Evolutionary conservation across 306 rosid species (phyloP).

Genomic region (Crotalaria pallida): DNA sequence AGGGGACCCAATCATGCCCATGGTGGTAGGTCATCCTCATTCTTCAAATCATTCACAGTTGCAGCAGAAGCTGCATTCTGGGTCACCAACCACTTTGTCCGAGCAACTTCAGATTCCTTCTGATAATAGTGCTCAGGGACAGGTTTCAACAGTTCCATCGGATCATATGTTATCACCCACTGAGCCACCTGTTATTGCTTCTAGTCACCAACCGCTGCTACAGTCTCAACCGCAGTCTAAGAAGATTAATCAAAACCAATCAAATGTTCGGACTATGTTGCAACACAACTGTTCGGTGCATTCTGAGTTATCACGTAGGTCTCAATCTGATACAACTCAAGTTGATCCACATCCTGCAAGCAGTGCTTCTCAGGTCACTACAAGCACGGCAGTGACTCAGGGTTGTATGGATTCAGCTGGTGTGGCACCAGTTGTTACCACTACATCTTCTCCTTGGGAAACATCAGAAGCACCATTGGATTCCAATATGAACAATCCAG

Average conservation of each 20-base stretch:
- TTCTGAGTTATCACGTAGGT: constrained; percentile 42
- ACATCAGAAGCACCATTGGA: constrained; percentile 52
- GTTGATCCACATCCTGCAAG: constrained; percentile 46
- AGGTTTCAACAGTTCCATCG: constrained; percentile 45
- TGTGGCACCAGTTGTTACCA: constrained; percentile 37
- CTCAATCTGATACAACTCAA: constrained; percentile 46
- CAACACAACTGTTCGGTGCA: constrained; percentile 46
- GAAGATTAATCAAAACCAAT: constrained; percentile 55
- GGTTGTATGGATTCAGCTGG: constrained; percentile 35
- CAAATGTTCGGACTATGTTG: constrained; percentile 47
- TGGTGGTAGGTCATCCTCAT: constrained; percentile 56
- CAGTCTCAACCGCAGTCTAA: constrained; percentile 44
- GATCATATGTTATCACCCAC: constrained; percentile 42
- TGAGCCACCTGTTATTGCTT: constrained; percentile 25
- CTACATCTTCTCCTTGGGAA: constrained; percentile 53
- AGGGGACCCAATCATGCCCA: constrained; percentile 61
- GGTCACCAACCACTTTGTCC: constrained; percentile 38
- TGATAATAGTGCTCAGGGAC: constrained; percentile 48
- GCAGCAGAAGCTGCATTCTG: constrained; percentile 50
- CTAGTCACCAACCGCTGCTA: constrained; percentile 40
- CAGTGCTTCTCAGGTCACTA: constrained; percentile 40
- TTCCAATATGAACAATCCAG: constrained; percentile 44
- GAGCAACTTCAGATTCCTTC: constrained; percentile 58
- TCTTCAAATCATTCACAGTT: constrained; percentile 55
- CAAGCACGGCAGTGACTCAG: constrained; percentile 37